A percentile compares a stretch with the other conserved stretches of the same genome.
Evolutionary conservation across 495 filamentous ascomycete species (phyloP).

Genomic region (Cercophora sp.): DNA sequence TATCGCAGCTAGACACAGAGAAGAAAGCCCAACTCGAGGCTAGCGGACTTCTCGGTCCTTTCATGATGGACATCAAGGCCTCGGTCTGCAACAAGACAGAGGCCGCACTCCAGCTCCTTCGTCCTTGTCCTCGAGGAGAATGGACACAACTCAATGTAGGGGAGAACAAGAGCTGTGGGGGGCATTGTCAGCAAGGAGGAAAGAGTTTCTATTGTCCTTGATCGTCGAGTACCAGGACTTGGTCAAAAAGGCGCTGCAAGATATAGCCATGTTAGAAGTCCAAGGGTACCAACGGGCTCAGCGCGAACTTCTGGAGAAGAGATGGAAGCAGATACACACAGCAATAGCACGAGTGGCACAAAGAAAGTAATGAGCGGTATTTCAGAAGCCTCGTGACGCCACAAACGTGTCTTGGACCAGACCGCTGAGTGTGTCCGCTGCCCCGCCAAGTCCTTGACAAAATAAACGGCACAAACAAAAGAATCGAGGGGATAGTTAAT

Average conservation of each 20-base stretch:
- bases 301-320: not conserved
- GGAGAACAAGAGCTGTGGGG: not conserved
- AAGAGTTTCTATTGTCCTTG: not conserved
- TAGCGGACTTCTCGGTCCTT: not conserved
- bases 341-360: too few species aligned
- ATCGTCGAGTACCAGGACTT: not conserved
- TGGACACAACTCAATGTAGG: not conserved
- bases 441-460: too few species aligned
- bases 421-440: too few species aligned
- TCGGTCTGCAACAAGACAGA: conserved; percentile 1
- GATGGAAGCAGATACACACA: not conserved
- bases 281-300: not conserved
- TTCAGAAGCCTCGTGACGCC: too few species aligned
- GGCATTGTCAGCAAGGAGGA: not conserved
- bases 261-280: not conserved
- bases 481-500: too few species aligned
- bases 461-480: too few species aligned
- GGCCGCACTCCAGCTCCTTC: not conserved
- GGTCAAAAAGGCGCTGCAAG: not conserved
- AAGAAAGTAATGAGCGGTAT: too few species aligned
- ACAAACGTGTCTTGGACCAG: too few species aligned
- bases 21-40: not conserved
- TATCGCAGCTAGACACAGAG: conserved; percentile 26
- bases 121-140: not conserved
- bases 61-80: not conserved